phyloP scores from a whole-genome alignment of 306 rosid species.

The Fragaria iinumae region DNA sequence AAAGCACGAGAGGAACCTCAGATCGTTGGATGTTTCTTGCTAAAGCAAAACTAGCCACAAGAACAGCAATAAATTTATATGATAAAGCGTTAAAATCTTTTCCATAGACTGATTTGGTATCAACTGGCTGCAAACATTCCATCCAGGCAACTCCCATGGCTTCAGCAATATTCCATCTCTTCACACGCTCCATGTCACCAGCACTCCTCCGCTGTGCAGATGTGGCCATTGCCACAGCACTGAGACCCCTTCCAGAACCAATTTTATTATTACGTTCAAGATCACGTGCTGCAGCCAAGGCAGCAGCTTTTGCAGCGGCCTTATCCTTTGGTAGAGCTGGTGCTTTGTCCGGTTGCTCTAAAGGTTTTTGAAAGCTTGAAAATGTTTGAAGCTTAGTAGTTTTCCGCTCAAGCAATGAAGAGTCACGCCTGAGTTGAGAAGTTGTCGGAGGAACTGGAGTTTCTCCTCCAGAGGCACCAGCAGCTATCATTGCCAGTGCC shows the following conservation, averaged over 20 bases:
- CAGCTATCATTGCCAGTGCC: slow-evolving; percentile 99
- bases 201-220: slow-evolving; percentile 86
- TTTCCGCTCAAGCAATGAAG: slow-evolving; percentile 84
- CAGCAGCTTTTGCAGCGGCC: slow-evolving; percentile 97
- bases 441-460: slow-evolving; percentile 52
- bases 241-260: slow-evolving; percentile 98
- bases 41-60: slow-evolving; percentile 92
- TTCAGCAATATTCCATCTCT: slow-evolving; percentile 86
- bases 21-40: slow-evolving; percentile 96
- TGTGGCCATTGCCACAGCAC: slow-evolving; percentile 99
- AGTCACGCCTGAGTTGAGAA: slow-evolving; percentile 72
- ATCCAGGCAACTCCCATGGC: slow-evolving; percentile 99
- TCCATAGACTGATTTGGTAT: slow-evolving; percentile 87
- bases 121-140: slow-evolving; percentile 96
- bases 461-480: slow-evolving; percentile 94
- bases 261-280: slow-evolving; percentile 75
- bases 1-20: slow-evolving; percentile 59
- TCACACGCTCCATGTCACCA: slow-evolving; percentile 83
- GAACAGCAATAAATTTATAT: slow-evolving; percentile 87
- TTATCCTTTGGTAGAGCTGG: slow-evolving; percentile 76
- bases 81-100: slow-evolving; percentile 93
- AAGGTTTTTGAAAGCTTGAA: slow-evolving; percentile 93
- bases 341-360: slow-evolving; percentile 51
- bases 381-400: slow-evolving; percentile 69
- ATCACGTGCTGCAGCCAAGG: slow-evolving; percentile 95